phyloP scores from a whole-genome alignment of 2,329 filamentous ascomycete species.

The Camillea tinctor region DNA sequence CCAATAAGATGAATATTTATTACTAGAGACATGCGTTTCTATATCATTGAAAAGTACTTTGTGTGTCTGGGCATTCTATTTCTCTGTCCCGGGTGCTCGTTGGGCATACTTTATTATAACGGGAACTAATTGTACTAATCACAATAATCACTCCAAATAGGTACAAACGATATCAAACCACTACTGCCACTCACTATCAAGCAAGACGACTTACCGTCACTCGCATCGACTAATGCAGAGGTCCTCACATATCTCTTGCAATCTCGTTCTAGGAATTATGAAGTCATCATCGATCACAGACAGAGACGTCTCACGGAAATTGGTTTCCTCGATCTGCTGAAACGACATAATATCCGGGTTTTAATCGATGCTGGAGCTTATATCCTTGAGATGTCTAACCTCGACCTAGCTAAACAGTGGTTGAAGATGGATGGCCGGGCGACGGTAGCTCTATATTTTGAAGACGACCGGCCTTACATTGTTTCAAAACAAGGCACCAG shows the following conservation, averaged over 20 bases:
- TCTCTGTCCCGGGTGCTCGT: background rate
- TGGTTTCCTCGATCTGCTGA: slow-evolving; percentile 43
- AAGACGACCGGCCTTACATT: slow-evolving; percentile 45
- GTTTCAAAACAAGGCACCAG: slow-evolving; percentile 36
- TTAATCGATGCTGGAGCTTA: slow-evolving; percentile 65
- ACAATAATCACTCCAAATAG: slow-evolving; percentile 1
- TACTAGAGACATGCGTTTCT: background rate
- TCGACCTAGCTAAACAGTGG: slow-evolving; percentile 49
- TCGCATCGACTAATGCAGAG: slow-evolving; percentile 62
- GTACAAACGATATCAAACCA: slow-evolving; percentile 62
- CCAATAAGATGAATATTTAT: background rate
- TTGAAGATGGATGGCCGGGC: slow-evolving; percentile 43
- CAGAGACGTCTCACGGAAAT: slow-evolving; percentile 44
- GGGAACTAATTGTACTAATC: background rate
- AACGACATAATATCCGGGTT: slow-evolving; percentile 41
- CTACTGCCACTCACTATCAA: slow-evolving; percentile 61
- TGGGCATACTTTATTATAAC: background rate
- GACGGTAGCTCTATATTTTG: slow-evolving; percentile 55
- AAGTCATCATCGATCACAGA: slow-evolving; percentile 30
- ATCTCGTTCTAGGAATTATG: slow-evolving; percentile 48
- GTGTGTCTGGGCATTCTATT: background rate
- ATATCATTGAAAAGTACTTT: background rate
- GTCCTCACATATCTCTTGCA: slow-evolving; percentile 60
- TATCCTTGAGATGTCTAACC: slow-evolving; percentile 61
- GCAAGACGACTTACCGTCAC: slow-evolving; percentile 56